Conservation (phyloP, 306 rosid species). For the Quercus dentata region DNA sequence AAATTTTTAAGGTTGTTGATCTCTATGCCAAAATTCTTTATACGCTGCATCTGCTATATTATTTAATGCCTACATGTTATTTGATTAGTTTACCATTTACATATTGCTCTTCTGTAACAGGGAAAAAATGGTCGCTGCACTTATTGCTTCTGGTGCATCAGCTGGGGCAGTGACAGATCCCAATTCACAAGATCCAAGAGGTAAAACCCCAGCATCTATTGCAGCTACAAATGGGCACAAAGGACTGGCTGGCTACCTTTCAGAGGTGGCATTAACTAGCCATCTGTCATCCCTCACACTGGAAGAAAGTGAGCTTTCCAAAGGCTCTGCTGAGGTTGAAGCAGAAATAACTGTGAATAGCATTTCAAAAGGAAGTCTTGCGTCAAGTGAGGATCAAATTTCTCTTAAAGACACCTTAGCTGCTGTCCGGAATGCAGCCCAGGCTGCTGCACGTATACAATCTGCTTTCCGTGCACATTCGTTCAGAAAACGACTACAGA, state of each 20-base stretch:
- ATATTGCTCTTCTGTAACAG: slow-evolving; percentile 34
- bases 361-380: slow-evolving; percentile 49
- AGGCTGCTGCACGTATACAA: slow-evolving; percentile 92
- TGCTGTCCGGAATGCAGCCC: slow-evolving; percentile 86
- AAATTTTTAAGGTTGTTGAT: background rate
- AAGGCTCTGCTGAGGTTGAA: slow-evolving; percentile 61
- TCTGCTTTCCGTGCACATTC: slow-evolving; percentile 91
- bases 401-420: slow-evolving; percentile 58
- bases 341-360: slow-evolving; percentile 58
- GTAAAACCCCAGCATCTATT: slow-evolving; percentile 81
- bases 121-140: slow-evolving; percentile 89
- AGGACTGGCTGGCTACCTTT: slow-evolving; percentile 97
- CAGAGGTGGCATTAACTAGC: slow-evolving; percentile 77
- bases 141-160: slow-evolving; percentile 85
- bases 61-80: background rate
- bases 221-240: slow-evolving; percentile 71
- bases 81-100: slow-evolving; percentile 17
- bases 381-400: slow-evolving; percentile 49
- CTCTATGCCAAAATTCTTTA: background rate
- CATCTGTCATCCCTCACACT: slow-evolving; percentile 88
- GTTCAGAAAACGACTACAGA: slow-evolving; percentile 52
- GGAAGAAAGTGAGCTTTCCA: slow-evolving; percentile 61
- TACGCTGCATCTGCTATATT: background rate
- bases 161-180: slow-evolving; percentile 99
- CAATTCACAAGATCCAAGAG: slow-evolving; percentile 57